Conservation (phyloP, 495 filamentous ascomycete genomes). For the Trichoderma asperelloides region DNA sequence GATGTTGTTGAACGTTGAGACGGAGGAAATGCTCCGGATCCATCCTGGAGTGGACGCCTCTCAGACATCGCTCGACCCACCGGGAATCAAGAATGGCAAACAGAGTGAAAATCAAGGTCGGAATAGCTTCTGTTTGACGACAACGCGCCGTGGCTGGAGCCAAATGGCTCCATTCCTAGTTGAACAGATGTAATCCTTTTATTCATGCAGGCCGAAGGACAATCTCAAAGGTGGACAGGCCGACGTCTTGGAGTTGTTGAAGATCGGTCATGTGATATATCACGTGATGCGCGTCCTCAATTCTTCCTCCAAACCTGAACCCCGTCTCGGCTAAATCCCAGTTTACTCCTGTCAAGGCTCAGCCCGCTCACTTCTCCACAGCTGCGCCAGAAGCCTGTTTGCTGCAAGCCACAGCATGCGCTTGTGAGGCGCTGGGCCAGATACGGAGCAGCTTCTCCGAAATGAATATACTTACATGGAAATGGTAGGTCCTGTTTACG, state of each 20-base stretch:
- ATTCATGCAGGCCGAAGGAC: background rate
- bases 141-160: background rate
- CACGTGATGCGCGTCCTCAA: too few species aligned
- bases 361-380: background rate
- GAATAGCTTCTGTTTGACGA: background rate
- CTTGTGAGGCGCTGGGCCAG: background rate
- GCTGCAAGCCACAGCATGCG: background rate
- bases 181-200: background rate
- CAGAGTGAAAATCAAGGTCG: background rate
- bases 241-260: too few species aligned
- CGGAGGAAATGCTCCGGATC: background rate
- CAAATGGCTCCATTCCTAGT: background rate
- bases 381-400: background rate
- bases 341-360: background rate
- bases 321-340: background rate
- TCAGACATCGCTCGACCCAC: background rate
- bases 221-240: background rate
- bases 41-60: background rate
- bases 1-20: background rate
- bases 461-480: background rate
- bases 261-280: background rate
- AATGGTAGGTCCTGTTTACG: background rate
- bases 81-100: background rate
- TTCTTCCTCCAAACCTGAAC: background rate
- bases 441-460: background rate